These are phyloP conservation scores for Amanita pseudoporphyria DNA, from an alignment of 768 basidiomycete genomes.

Conservation along the genomic window DNA sequence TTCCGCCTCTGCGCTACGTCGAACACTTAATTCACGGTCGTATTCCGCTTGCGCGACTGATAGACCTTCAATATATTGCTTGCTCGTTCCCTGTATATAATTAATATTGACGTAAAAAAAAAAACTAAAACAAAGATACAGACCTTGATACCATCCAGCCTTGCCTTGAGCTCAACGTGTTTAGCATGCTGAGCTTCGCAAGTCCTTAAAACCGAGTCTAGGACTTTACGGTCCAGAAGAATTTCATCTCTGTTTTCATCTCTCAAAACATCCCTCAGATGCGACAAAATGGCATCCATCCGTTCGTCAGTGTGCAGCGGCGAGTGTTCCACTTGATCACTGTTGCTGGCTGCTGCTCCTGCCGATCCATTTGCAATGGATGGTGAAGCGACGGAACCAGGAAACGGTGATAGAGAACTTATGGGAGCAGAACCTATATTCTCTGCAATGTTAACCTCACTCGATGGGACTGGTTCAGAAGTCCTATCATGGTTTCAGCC, in stretches of 20 bases:
- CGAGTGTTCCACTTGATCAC: neutral
- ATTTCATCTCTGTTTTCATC: conserved; percentile 52
- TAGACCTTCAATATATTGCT: conserved; percentile 86
- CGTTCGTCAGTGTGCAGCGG: conserved; percentile 19
- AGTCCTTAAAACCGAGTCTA: conserved; percentile 58
- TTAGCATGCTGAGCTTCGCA: conserved; percentile 59
- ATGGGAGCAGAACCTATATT: neutral
- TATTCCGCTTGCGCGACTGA: conserved; percentile 92
- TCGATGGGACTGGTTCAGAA: neutral
- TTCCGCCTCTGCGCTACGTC: conserved; percentile 89
- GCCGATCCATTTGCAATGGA: neutral
- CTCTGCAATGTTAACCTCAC: neutral
- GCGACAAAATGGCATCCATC: conserved; percentile 37
- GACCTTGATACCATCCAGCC: conserved; percentile 85
- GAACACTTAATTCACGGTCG: conserved; percentile 79
- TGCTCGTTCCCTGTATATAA: conserved; percentile 66
- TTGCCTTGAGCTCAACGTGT: conserved; percentile 54
- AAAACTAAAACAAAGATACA: conserved; percentile 14
- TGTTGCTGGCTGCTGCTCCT: neutral
- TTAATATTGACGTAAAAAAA: conserved; percentile 5
- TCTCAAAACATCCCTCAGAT: conserved; percentile 52
- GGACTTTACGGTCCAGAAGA: conserved; percentile 61
- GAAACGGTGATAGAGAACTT: neutral
- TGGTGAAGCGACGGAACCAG: neutral
- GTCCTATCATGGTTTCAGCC: neutral